Base-by-base conservation (phyloP, 768 basidiomycete species). In the Collybia sp. region DNA sequence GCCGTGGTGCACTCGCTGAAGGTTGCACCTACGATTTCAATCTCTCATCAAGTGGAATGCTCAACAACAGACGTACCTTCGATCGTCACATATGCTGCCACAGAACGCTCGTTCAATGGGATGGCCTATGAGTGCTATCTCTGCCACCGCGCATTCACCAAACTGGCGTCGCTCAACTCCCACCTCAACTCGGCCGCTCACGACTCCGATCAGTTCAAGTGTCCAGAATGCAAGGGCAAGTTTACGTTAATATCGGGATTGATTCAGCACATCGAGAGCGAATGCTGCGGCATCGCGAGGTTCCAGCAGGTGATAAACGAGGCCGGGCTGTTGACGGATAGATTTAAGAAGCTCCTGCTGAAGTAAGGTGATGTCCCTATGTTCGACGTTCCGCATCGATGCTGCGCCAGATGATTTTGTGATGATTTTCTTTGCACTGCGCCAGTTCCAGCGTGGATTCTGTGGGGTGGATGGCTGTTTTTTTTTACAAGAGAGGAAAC, bases 231-330 rank as follows among this genome's bases (percentile, higher is more conserved):
- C 53, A 57, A 56, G 42, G 51, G 17, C 30, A 51, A 60, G 49
- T 70, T 65, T 54, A 61, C 59, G 36, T 52, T 68, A 25, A 56
- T 74, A 19, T 73, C 71, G 6, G 70, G 60, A 3, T 54, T 76
- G 32, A 61, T 69, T 18, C 71, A 72, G 47, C 74, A 75, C 52
- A 61, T 75, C 17, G 73, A 75, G 55, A 70, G 66, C 45, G 68
- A 59, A 9, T 42, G 51, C 3, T 74, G 73, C 47, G 65, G 67
- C 1, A 46, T 71, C 6, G 60, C 67, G 13, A 56, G 49, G 47
- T 63, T 64, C 49, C 37, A 56, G 25, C 40, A 60, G 41, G 60
- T 72, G n/a, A 54, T 63, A 46, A 45, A 51, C 36, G 51, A 57
- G 12, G 58, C 63, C 48, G 44, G 57, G 8, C 50, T 51, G 32